Percentiles rank a stretch among this genome's conserved stretches.
These are phyloP conservation scores for Darksidea phi DNA, from an alignment of 495 filamentous ascomycete species.

Conservation along the genomic window DNA sequence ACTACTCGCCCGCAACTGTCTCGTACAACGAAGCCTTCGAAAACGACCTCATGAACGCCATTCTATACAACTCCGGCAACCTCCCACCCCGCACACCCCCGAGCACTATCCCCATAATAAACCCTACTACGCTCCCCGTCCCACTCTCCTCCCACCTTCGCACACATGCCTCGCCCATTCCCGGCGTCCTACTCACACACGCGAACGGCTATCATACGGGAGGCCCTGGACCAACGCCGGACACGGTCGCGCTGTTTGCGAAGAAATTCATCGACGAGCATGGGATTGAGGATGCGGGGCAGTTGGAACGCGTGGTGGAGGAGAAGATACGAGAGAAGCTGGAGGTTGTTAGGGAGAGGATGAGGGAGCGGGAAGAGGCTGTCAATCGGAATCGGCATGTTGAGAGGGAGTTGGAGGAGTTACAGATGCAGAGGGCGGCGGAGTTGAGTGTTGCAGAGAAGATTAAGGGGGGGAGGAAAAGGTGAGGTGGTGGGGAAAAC, in stretches of 20 bases:
- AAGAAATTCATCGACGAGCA: slow-evolving; percentile 40
- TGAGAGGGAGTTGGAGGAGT: slow-evolving; percentile 17
- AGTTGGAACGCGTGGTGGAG: slow-evolving; percentile 41
- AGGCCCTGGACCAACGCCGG: slow-evolving; percentile 39
- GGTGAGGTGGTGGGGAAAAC: background rate
- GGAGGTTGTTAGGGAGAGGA: slow-evolving; percentile 37
- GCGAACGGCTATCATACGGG: slow-evolving; percentile 41
- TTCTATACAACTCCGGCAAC: slow-evolving; percentile 31
- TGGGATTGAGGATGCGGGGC: slow-evolving; percentile 38
- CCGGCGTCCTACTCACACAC: slow-evolving; percentile 43
- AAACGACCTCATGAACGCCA: slow-evolving; percentile 39
- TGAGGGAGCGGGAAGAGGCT: slow-evolving; percentile 40
- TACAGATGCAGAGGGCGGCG: slow-evolving; percentile 30
- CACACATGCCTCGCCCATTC: slow-evolving; percentile 38
- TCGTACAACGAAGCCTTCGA: slow-evolving; percentile 42
- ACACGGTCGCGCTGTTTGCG: slow-evolving; percentile 35
- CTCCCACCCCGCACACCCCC: slow-evolving; percentile 8
- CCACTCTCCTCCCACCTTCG: slow-evolving; percentile 40
- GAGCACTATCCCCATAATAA: slow-evolving; percentile 24
- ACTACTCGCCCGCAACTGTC: slow-evolving; percentile 26
- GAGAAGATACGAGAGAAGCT: slow-evolving; percentile 36
- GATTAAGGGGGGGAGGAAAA: slow-evolving; percentile 20
- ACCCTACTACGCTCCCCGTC: slow-evolving; percentile 40
- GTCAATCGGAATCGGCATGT: slow-evolving; percentile 31
- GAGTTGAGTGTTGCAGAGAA: slow-evolving; percentile 28